Percentiles rank a stretch among this genome's conserved stretches.
These are phyloP conservation scores for Pseudogymnoascus sp. DNA, from an alignment of 2,329 filamentous ascomycete species.

Conservation along the genomic window DNA sequence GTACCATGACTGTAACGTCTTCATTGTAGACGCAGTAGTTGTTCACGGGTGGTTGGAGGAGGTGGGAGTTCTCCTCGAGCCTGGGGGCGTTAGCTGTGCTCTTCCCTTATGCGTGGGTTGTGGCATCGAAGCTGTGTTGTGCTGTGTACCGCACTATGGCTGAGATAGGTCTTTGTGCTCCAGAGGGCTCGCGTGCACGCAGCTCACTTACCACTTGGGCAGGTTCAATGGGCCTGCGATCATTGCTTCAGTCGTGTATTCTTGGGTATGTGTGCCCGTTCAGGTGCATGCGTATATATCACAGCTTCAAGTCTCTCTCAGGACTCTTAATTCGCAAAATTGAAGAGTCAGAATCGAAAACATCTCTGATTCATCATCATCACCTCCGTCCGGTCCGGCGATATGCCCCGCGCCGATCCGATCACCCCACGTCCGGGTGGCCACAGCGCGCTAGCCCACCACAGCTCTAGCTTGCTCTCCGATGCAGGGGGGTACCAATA, in stretches of 20 bases:
- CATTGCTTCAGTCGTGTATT: not conserved
- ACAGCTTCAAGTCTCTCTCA: not conserved
- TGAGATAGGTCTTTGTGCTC: not conserved
- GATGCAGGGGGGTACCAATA: not conserved
- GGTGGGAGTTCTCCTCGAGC: constrained; percentile 85
- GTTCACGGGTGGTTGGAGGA: constrained; percentile 89
- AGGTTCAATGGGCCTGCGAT: not conserved
- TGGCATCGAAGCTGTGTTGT: not conserved
- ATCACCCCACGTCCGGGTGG: not conserved
- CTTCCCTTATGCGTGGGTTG: not conserved
- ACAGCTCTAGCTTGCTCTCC: not conserved
- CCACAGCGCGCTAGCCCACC: not conserved
- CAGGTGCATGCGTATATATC: not conserved
- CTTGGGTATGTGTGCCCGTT: not conserved
- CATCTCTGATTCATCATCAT: not conserved
- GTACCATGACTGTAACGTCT: constrained; percentile 72
- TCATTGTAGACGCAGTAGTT: constrained; percentile 96
- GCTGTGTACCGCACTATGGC: not conserved
- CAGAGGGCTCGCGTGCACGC: not conserved
- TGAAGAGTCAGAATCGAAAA: not conserved
- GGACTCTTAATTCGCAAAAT: not conserved
- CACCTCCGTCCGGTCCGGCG: not conserved
- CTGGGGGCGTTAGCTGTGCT: constrained; percentile 37
- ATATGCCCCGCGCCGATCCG: constrained; percentile 4
- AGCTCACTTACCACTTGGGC: not conserved